Base-by-base conservation (phyloP, 257 asterid genomes). In the Parsonsia alboflavescens region DNA sequence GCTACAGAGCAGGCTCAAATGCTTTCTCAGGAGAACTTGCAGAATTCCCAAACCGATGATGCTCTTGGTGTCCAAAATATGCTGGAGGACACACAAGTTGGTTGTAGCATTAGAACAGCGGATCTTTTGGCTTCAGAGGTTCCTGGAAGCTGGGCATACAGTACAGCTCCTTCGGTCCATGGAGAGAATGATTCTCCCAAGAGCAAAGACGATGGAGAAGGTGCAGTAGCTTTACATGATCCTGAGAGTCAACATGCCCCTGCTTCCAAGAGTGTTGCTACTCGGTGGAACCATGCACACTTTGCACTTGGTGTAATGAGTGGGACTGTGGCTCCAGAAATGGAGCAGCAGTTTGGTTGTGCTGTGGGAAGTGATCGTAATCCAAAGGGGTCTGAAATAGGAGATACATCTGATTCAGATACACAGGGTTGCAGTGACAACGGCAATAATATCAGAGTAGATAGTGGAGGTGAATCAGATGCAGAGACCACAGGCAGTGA, bases 121-220 rank as follows among this genome's bases (percentile, higher is more conserved):
- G 98, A 92, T 80, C 96, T 95, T 66, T 76, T 92, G 87, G 89
- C 98, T 50, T 92, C 99, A 0, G 99, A 92, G 84, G 96, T 81
- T 76, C 85, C 85, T 13, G 97, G 99, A 68, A 95, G 99, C 85
- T 92, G 99, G 98, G 99, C 93, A 3, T 84, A 84, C 79, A 89
- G 95, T 85, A 87, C 99, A 0, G 96, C 91, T 75, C 97, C 97
- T 74, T 91, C 97, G 0, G 87, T 82, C 74, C 92, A 88, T 44
- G 97, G 93, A 53, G 98, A 91, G 76, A 88, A 92, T 30, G 89
- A 88, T 70, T 80, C 91, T 58, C 85, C 88, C 0, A 82, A 77
- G 80, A 82, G 90, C 71, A 84, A 82, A 70, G 78, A 77, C 26
- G 78, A 82, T 0, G 79, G 68, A 4, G 81, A 81, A 28, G 87